Base-by-base conservation (phyloP, 73 alveolate species). In the Uronychia binucleata region DNA sequence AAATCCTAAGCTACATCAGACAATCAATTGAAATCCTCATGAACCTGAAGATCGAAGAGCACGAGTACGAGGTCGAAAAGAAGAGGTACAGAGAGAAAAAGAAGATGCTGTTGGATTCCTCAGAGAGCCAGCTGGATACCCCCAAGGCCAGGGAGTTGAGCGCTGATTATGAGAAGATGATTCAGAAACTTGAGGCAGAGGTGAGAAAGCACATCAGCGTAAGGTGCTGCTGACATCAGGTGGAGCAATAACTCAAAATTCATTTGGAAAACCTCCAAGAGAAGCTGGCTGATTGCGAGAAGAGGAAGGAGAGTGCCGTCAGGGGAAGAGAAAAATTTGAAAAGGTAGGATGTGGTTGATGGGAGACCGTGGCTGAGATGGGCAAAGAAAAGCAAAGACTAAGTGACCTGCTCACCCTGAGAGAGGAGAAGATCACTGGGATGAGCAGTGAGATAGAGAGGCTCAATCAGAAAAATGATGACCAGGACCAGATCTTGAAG, bases 31-130 rank as follows among this genome's bases (percentile, higher is more conserved):
- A 86, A 59, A 86, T 86, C 30, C 74, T 86, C 29, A 86, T 86
- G 92, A 86, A 86, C 77, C 75, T 86, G 79, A 86, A 86, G 77
- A 79, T 86, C 11, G 92, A 86, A 34, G 92, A 86, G 28, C 76
- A 76, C 26, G 92, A 86, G 80, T 60, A 67, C 46, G 92, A 86
- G 32, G 34, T 86, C 80, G 28, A 67, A 67, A 67, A 25, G 29
- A 67, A 28, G 32, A 26, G 5, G 78, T 26, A 28, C 5, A 67
- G 30, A 67, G 78, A 67, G 29, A 67, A 28, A 30, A 67, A 67
- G 26, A 26, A 67, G 78, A 5, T 67, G 14, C 29, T 67, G 31
- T 5, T 67, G 5, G 78, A 67, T 26, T 25, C 78, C 30, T 14
- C 5, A 30, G 32, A 25, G 26, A 1, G 31, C 32, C 13, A 67